Base-by-base conservation (phyloP, 768 basidiomycete genomes). In the Termitomyces sp. region DNA sequence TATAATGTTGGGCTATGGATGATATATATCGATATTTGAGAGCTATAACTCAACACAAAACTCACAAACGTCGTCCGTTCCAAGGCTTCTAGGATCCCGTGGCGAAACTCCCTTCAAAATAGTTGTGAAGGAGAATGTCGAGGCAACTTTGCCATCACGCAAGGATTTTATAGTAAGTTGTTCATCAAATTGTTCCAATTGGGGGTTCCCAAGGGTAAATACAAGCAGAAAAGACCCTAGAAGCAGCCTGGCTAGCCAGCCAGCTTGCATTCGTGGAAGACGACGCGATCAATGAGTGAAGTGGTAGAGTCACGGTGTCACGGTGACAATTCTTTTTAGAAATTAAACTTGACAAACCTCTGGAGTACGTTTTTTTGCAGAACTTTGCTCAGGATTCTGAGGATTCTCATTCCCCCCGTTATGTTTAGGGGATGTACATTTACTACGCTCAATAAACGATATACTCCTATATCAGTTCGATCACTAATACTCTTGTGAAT, bases 71-170 rank as follows among this genome's bases (percentile, higher is more conserved):
- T 76, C 77, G 62, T 87, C 82, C 47, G 71, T 67, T 15, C 70
- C 74, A 12, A 81, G 66, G 11, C 72, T 78, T 52, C 70, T 69
- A 50, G 87, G 85, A 61, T 85, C 72, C 60, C 84, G 70, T 38
- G 85, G 88, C 16, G 71, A 66, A 6, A 75, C 76, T n/a, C 75
- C 79, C 41, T 74, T 70, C 45, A 87, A 66, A 12, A 83, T 54
- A 0, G 88, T 91, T 25, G 73, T 83, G 70, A 98, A 98, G 1
- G 86, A 79, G 73, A 98, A 97, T 29, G 79, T 78, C 1, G 92
- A 81, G 0, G 82, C 79, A 36, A 98, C 84, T 66, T 86, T 89
- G 47, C 95, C 96, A 66, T 98, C 91, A 6, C 78, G 74, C 32
- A 97, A 78, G 0, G 91, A 65, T 36, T 67, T 72, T 31, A 82